phyloP scores from a whole-genome alignment of 2,329 filamentous ascomycete genomes.

The Sordariomycetes sp. region DNA sequence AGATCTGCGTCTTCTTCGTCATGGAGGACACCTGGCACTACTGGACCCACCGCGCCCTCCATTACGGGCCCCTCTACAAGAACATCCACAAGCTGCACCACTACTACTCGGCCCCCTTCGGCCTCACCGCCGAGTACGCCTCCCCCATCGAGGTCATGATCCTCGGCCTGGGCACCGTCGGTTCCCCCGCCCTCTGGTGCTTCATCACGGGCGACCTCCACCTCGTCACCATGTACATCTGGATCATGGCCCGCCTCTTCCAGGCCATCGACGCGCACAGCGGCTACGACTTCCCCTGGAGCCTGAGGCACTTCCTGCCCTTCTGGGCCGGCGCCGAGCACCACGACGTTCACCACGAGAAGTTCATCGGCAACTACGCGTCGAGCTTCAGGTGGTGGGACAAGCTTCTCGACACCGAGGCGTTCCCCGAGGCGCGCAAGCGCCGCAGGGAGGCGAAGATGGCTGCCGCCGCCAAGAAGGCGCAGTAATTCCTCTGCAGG shows the following conservation, averaged over 20 bases:
- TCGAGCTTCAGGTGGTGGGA: slow-evolving; percentile 99
- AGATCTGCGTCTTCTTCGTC: slow-evolving; percentile 89
- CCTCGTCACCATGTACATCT: slow-evolving; percentile 93
- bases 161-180: slow-evolving; percentile 76
- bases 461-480: slow-evolving; percentile 48
- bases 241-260: slow-evolving; percentile 87
- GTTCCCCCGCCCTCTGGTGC: slow-evolving; percentile 72
- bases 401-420: slow-evolving; percentile 85
- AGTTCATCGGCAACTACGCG: slow-evolving; percentile 95
- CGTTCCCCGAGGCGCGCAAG: slow-evolving; percentile 76
- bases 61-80: slow-evolving; percentile 93
- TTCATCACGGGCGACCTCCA: slow-evolving; percentile 76
- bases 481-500: slow-evolving; percentile 35
- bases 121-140: slow-evolving; percentile 91
- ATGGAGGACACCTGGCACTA: slow-evolving; percentile 98
- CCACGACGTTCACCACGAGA: slow-evolving; percentile 95
- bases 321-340: slow-evolving; percentile 97
- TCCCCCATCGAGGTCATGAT: slow-evolving; percentile 96
- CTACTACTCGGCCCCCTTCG: slow-evolving; percentile 95
- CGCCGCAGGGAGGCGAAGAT: slow-evolving; percentile 68
- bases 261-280: slow-evolving; percentile 97
- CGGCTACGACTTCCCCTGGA: slow-evolving; percentile 98
- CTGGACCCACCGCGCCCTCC: slow-evolving; percentile 84
- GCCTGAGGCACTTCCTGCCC: slow-evolving; percentile 84
- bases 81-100: slow-evolving; percentile 98